A percentile compares a stretch with the other conserved stretches of the same genome.
These are phyloP conservation scores for Tulasnella sp. DNA, from an alignment of 768 basidiomycete genomes.

Conservation along the genomic window DNA sequence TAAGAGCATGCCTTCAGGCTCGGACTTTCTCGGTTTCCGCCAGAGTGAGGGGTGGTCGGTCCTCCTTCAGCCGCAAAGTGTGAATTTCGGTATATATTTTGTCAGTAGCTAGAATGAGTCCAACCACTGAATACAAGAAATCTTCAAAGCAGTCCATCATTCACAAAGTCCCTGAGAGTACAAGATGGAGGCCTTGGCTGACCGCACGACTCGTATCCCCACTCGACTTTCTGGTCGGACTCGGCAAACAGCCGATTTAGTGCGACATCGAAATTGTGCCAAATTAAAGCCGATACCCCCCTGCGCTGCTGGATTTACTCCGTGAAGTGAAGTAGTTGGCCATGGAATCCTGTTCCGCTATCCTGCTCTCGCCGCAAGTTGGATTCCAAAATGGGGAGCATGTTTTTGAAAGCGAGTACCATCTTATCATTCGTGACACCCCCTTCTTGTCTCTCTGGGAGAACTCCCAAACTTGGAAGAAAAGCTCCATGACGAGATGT, in stretches of 20 bases:
- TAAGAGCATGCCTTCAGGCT: not conserved
- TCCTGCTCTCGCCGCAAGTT: too few species aligned
- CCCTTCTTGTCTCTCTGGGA: not conserved
- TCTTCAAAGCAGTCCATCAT: too few species aligned
- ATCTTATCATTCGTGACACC: not conserved
- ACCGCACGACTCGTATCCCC: not conserved
- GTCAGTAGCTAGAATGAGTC: too few species aligned
- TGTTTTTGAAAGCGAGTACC: not conserved
- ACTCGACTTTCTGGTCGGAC: not conserved
- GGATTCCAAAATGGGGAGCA: not conserved
- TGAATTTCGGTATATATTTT: too few species aligned
- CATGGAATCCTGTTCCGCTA: too few species aligned
- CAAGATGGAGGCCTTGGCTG: not conserved
- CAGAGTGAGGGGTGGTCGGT: not conserved
- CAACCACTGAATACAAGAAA: too few species aligned
- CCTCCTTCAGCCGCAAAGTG: too few species aligned
- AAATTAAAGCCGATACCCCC: not conserved
- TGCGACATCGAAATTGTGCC: not conserved
- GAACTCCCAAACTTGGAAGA: too few species aligned
- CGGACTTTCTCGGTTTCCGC: not conserved
- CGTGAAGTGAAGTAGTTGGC: too few species aligned
- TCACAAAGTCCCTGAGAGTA: not conserved
- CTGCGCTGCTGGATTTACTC: too few species aligned
- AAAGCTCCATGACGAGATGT: not conserved
- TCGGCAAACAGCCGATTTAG: not conserved